Evolutionary conservation across 345 rosid species (phyloP), one percentile per base, ranked within the genome.

Genomic region (Eucalyptus guilfoylei): DNA sequence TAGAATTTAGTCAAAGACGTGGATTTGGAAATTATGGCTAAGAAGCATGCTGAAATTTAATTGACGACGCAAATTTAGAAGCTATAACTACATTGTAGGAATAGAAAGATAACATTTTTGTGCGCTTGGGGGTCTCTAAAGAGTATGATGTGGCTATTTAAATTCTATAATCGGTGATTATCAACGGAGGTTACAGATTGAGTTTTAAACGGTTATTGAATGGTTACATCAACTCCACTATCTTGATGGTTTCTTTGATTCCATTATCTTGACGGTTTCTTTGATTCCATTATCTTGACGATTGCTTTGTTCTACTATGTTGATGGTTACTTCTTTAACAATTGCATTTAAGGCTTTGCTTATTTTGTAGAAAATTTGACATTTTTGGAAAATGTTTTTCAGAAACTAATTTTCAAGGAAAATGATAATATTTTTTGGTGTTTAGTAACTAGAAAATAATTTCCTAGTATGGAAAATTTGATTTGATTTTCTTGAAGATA

Each of bases 161-260:
- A 62, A 62, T 34, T 30, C 32, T 30, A 7, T n/a, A 62, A 62
- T 62, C 1, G 1, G 4, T 1, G 2, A n/a, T 14, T 28, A 64
- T 7, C 37, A 14, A 64, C 0, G 5, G 72, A n/a, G 37, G 72
- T 7, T 64, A 64, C 1, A 7, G 4, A 64, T 6, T 30, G 17
- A 64, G 34, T 19, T 64, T 64, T 19, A 14, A 64, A 24, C 3
- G 14, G 30, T 24, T 58, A 26, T 58, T 24, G 14, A 58, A 62
- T 4, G 17, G 16, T 62, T 62, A 62, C 9, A 30, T 62, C n/a
- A 28, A 5, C 62, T 55, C 62, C 30, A 24, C 62, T 24, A 55
- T 24, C 13, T 55, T 55, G 32, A 60, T 4, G 8, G 32, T 60
- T 12, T 28, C 32, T 60, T 60, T 14, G 15, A 28, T n/a, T 30